Evolutionary conservation across 495 filamentous ascomycete species (phyloP), one percentile per base, ranked within the genome.

Genomic region (Hypoxylon crocopeplum): DNA sequence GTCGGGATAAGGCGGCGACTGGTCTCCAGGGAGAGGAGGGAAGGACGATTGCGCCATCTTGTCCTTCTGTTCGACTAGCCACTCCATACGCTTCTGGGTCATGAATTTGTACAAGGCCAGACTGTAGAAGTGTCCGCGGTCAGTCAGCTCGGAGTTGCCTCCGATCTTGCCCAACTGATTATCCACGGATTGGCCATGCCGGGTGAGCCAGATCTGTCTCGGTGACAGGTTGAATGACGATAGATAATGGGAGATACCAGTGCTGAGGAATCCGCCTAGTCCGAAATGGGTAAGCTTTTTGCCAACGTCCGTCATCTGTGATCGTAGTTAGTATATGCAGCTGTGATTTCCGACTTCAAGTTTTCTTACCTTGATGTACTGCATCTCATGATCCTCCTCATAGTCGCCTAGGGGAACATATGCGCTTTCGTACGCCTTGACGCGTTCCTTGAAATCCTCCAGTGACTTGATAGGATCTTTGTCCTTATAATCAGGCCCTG

Each of bases 201-300:
- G 81, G 0, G 94, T 98, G 68, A 98, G 93, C 94, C 94, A 98
- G 48, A 98, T 97, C 69, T 96, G 93, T 22, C 94, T 81, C 0
- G 94, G 92, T 0, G 94, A 90, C 13, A 98, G 81, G 59, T 98
- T 97, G 79, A 98, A 98, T 51, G 96, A 97, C 5, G 93, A 85
- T 1, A 98, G 80, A 64, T 97, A 98, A 58, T 93, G 94, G 13
- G 91, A 90, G 34, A 93, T 91, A 50, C 95, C 91, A 20, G 88
- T 88, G 37, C 90, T 89, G 19, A 98, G 81, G 72, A 98, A 98
- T 1, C 94, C 94, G 53, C 87, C 85, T 54, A 96, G 87, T 60
- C 93, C 91, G 64, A 93, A 90, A 13, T 92, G 86, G 20, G 97
- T 86, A 22, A 98, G 79, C 72, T 98, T 98, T 32, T 93, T 86